A percentile compares a stretch with the other conserved stretches of the same genome.
Conservation (phyloP, 805 yeast species). For the Teunomyces barrocoloradensis region DNA sequence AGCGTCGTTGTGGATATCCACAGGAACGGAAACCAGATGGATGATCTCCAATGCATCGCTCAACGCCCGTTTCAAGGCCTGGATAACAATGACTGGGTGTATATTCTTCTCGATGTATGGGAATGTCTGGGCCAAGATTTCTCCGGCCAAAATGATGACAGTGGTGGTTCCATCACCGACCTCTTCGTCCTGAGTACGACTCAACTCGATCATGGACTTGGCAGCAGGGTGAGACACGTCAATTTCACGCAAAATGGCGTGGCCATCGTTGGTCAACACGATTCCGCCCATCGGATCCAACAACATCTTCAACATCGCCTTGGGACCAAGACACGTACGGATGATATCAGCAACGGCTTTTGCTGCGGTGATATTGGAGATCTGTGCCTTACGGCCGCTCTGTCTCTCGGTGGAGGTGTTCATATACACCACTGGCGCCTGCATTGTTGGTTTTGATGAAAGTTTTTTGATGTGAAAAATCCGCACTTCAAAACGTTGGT, state of each 20-base stretch:
- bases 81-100: constrained; percentile 95
- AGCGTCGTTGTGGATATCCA: constrained; percentile 77
- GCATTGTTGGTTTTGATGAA: constrained; percentile 25
- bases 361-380: constrained; percentile 98
- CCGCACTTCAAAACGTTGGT: not conserved
- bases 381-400: constrained; percentile 95
- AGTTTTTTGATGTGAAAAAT: not conserved
- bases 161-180: constrained; percentile 99
- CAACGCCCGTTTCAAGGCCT: constrained; percentile 88
- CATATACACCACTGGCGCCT: constrained; percentile 48
- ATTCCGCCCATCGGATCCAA: constrained; percentile 97
- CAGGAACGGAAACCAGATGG: constrained; percentile 76
- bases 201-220: constrained; percentile 93
- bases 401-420: constrained; percentile 89
- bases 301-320: constrained; percentile 97
- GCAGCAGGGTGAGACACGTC: constrained; percentile 99
- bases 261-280: constrained; percentile 97
- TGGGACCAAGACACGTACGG: constrained; percentile 97
- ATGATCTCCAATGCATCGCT: constrained; percentile 88
- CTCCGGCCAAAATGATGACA: constrained; percentile 96
- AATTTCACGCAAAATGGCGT: constrained; percentile 94
- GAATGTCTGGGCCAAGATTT: constrained; percentile 89
- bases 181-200: constrained; percentile 97
- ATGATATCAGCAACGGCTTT: constrained; percentile 97
- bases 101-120: constrained; percentile 93